phyloP scores from a whole-genome alignment of 176 grass and related monocot genomes.

The Olyra latifolia region DNA sequence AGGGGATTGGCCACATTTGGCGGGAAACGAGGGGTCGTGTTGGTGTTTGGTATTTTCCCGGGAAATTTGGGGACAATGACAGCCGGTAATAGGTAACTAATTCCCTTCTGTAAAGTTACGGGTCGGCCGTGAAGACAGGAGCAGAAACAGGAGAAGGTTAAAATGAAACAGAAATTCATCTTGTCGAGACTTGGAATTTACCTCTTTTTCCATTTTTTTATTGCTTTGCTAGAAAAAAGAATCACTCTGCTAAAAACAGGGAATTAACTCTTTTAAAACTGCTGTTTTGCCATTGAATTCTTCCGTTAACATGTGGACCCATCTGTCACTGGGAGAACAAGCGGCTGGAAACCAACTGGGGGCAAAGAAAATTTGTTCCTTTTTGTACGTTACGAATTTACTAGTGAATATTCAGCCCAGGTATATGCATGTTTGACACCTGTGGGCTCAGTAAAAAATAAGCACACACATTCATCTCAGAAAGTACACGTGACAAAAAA shows the following conservation, averaged over 20 bases:
- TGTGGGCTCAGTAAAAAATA: background rate
- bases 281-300: background rate
- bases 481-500: background rate
- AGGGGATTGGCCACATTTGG: constrained; percentile 23
- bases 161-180: background rate
- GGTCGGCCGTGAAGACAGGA: constrained; percentile 17
- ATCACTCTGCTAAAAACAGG: too few relatives aligned
- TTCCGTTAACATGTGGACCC: background rate
- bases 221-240: background rate
- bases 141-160: background rate
- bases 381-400: background rate
- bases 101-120: background rate
- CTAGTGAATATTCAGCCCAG: background rate
- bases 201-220: background rate
- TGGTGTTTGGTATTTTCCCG: background rate
- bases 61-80: background rate
- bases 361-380: background rate
- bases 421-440: background rate
- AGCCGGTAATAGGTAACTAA: background rate
- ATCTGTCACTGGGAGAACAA: background rate
- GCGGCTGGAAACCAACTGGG: background rate
- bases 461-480: background rate
- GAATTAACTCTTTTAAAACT: background rate
- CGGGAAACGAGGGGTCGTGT: background rate
- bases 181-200: background rate